Evolutionary conservation across 1,284 basidiomycete species (phyloP).

Genomic region (Sutorius eximius): DNA sequence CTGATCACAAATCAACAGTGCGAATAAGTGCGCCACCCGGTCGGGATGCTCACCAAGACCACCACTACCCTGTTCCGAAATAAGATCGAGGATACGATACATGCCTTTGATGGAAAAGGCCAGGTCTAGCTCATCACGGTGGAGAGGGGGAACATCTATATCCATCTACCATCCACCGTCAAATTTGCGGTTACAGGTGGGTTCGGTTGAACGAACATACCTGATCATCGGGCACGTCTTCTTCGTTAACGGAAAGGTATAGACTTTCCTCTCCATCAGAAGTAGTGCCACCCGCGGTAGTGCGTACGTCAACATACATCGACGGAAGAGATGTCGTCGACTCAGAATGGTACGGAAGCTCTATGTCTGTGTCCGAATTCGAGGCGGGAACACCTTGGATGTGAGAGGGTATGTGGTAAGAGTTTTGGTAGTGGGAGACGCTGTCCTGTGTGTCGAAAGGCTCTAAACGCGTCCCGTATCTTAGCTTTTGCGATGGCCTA

Average conservation of each 20-base stretch:
- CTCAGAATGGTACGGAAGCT: constrained; percentile 3
- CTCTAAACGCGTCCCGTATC: constrained; percentile 7
- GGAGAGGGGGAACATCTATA: constrained; percentile 8
- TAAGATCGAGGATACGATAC: no score
- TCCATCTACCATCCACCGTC: constrained; percentile 22
- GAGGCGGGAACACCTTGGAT: constrained; percentile 2
- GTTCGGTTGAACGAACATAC: constrained; percentile 8
- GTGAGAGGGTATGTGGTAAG: neutral
- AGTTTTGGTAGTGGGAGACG: neutral
- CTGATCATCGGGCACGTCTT: constrained; percentile 1
- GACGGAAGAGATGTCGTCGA: constrained; percentile 2
- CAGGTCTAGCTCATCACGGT: constrained; percentile 10
- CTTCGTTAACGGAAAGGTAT: constrained; percentile 23
- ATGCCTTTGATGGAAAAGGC: no score
- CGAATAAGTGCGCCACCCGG: neutral
- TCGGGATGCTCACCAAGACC: constrained; percentile 43
- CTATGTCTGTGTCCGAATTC: constrained; percentile 9
- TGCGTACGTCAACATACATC: neutral
- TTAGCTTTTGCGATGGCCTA: neutral
- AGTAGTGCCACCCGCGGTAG: neutral
- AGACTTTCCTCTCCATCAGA: constrained; percentile 16
- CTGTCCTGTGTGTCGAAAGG: neutral
- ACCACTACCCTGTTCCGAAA: constrained; percentile 19
- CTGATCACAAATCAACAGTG: neutral
- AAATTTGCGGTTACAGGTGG: neutral